Conservation (phyloP, 345 rosid genomes). For the Hirschfeldia incana region DNA sequence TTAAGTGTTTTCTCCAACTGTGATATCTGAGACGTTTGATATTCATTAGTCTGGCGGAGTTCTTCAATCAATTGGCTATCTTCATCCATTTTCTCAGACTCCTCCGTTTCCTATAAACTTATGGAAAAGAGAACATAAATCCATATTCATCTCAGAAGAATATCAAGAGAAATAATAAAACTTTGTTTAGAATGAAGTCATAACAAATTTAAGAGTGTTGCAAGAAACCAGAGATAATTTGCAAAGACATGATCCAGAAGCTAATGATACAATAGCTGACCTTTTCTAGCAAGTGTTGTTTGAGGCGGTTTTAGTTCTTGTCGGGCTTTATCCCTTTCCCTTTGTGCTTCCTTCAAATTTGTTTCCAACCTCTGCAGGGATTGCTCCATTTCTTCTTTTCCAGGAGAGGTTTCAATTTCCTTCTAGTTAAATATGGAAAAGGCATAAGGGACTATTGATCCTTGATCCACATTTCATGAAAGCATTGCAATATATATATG, state of each 20-base stretch:
- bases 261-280: constrained; percentile 36
- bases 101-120: constrained; percentile 64
- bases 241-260: background rate
- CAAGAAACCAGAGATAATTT: background rate
- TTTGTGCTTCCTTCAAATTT: constrained; percentile 55
- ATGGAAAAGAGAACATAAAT: background rate
- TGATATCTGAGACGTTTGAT: constrained; percentile 64
- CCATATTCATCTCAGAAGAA: background rate
- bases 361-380: constrained; percentile 58
- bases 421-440: constrained; percentile 18
- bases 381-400: constrained; percentile 61
- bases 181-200: background rate
- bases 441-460: background rate
- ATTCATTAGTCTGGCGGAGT: constrained; percentile 61
- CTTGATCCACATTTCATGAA: background rate
- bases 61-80: constrained; percentile 81
- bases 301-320: constrained; percentile 74
- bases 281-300: constrained; percentile 91
- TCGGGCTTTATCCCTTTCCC: constrained; percentile 70
- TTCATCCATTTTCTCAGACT: constrained; percentile 95
- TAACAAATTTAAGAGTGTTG: background rate
- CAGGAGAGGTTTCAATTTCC: constrained; percentile 42
- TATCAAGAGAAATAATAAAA: background rate
- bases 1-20: constrained; percentile 67
- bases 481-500: background rate